These are phyloP conservation scores for Solanum virginianum DNA, from an alignment of 257 asterid species.

Conservation along the genomic window DNA sequence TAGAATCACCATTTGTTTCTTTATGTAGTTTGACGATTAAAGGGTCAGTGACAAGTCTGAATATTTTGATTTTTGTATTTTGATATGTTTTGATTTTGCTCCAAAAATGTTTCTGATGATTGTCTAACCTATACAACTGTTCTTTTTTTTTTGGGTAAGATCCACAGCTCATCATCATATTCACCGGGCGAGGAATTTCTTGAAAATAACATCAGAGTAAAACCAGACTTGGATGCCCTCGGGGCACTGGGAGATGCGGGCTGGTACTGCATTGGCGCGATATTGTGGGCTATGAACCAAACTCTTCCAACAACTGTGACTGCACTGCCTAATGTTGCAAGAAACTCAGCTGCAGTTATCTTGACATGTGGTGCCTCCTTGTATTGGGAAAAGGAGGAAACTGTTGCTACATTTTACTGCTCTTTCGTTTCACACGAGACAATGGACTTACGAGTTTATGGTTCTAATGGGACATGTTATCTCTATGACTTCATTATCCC, in stretches of 20 bases:
- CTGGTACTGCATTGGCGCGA: slow-evolving; percentile 77
- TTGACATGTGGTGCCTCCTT: slow-evolving; percentile 50
- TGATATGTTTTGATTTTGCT: not conserved
- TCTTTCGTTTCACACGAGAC: slow-evolving; percentile 52
- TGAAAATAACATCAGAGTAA: slow-evolving; percentile 44
- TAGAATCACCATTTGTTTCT: not conserved
- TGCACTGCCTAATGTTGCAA: slow-evolving; percentile 33
- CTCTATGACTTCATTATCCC: slow-evolving; percentile 49
- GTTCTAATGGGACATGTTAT: slow-evolving; percentile 39
- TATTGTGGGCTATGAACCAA: slow-evolving; percentile 61
- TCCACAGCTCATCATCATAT: slow-evolving; percentile 57
- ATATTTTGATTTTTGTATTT: not conserved
- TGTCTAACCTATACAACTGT: not conserved
- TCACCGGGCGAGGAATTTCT: slow-evolving; percentile 28
- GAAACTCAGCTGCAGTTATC: slow-evolving; percentile 56
- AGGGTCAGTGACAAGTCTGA: not conserved
- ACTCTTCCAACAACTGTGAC: slow-evolving; percentile 51
- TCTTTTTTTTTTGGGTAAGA: slow-evolving; percentile 17
- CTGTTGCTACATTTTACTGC: slow-evolving; percentile 50
- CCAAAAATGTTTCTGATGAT: not conserved
- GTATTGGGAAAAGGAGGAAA: slow-evolving; percentile 47
- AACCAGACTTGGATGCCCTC: slow-evolving; percentile 57
- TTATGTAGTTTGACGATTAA: not conserved
- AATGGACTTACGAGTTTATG: slow-evolving; percentile 43
- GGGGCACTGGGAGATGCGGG: slow-evolving; percentile 79